Evolutionary conservation across 257 asterid species (phyloP).

Genomic region (Haberlea rhodopensis): DNA sequence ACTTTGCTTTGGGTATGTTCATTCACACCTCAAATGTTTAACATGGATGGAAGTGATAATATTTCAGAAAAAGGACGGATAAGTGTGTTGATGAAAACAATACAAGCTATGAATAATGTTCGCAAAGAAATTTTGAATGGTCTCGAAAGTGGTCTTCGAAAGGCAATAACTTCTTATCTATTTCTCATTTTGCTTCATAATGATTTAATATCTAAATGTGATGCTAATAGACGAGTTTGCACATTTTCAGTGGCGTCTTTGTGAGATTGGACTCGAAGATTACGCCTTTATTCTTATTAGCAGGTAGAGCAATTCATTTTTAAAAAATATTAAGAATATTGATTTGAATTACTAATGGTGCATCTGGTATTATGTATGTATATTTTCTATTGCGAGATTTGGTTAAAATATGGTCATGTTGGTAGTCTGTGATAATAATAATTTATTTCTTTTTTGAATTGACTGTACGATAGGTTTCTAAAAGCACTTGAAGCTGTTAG

Average conservation of each 20-base stretch:
- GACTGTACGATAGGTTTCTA: constrained; percentile 52
- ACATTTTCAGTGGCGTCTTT: constrained; percentile 90
- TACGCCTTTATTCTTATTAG: constrained; percentile 91
- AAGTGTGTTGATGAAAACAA: constrained; percentile 48
- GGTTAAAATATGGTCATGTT: too few relatives aligned
- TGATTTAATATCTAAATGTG: constrained; percentile 13
- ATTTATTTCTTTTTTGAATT: background rate
- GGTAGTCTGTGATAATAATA: too few relatives aligned
- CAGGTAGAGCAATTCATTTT: constrained; percentile 49
- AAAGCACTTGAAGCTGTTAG: constrained; percentile 79
- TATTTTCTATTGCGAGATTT: too few relatives aligned
- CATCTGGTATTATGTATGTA: background rate
- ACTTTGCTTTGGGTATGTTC: background rate
- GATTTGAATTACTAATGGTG: background rate
- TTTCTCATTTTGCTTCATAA: constrained; percentile 6
- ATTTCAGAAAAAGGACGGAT: constrained; percentile 40
- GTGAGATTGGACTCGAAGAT: constrained; percentile 96
- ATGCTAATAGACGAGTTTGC: constrained; percentile 20
- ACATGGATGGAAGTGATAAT: constrained; percentile 35
- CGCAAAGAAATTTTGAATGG: constrained; percentile 82
- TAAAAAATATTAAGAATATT: constrained; percentile 8
- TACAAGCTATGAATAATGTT: constrained; percentile 58
- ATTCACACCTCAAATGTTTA: constrained; percentile 15
- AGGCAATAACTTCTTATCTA: constrained; percentile 43
- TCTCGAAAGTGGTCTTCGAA: constrained; percentile 94